Base-by-base conservation (phyloP, 176 grass and related monocot genomes). In the Oryza glumipatula region DNA sequence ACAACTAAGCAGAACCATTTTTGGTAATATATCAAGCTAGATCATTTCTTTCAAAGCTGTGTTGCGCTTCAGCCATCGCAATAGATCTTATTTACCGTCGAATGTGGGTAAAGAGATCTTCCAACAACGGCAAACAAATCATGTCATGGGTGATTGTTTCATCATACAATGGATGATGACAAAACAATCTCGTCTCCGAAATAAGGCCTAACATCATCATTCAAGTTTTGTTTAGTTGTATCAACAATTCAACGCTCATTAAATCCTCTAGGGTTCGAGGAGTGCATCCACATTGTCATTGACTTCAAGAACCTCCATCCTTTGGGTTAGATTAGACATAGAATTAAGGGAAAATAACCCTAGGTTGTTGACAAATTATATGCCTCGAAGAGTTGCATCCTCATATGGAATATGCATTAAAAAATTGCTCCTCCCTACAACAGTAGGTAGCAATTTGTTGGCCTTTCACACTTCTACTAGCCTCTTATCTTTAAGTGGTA, bases 291-390 rank as follows among this genome's bases (percentile, higher is more conserved):
- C 5, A 17, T n/a, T 70, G n/a, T 28, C 44, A 9, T 28, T 49
- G 22, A 12, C 6, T 73, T 73, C 48, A 67, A 67, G 64, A 15
- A 46, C 5, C 35, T 36, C 13, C 41, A 69, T 54, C 28, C n/a
- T 36, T 80, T 54, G 7, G n/a, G 6, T 35, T n/a, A 52, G 21
- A 30, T 15, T 45, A 11, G 19, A 60, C 7, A n/a, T 41, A 22
- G 76, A 23, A 72, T 28, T 72, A 43, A 82, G 51, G 51, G 16
- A 71, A 35, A 81, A 82, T 60, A 48, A 16, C 56, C 13, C 16
- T 17, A 24, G 38, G 67, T 70, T 70, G 13, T 60, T n/a, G 7
- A 60, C 2, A 60, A 54, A 54, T 17, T 54, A 54, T 54, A 44
- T 44, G 19, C 19, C 7, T 60, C 6, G 9, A n/a, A 22, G 19